Base-by-base conservation (phyloP, 345 rosid genomes). In the Raphanus sativus region DNA sequence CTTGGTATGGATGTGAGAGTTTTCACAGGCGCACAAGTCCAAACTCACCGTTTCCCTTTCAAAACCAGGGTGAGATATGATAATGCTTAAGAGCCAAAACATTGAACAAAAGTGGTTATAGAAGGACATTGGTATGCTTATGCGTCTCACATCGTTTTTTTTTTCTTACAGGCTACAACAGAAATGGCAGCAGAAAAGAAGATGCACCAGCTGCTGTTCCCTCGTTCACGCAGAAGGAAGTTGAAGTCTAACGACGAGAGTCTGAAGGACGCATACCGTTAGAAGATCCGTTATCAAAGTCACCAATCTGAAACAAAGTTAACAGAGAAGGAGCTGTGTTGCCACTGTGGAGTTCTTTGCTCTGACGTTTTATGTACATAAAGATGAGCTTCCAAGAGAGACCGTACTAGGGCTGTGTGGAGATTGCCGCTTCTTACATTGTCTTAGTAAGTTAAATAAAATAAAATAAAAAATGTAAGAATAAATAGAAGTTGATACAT, bases 11-110 rank as follows among this genome's bases (percentile, higher is more conserved):
- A 94, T 83, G 98, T 94, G 8, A 85, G 98, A 78, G 81, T 89
- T 75, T 86, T 73, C 80, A 84, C 83, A 34, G 98, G 98, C 21
- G 78, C 73, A 58, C 92, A 92, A 88, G 90, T 87, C 77, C 82
- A 75, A 80, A 92, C 99, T 65, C 94, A 91, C 84, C 92, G 99
- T 54, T 94, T 94, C 81, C 97, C 99, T 68, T 94, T 94, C 85
- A 92, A 94, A 84, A 81, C 60, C 48, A 88, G 84, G 86, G 98
- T 92, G 77, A 84, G 77, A 60, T n/a, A n/a, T n/a, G n/a, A n/a
- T 33, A 60, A 28, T 11, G 59, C 38, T 55, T 55, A 42, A 34
- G 2, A 33, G 6, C n/a, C 29, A 63, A 52, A 77, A 9, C 36
- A 30, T 63, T n/a, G 12, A 5, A 48, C 17, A 48, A 45, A 45